Percentiles rank a stretch among this genome's conserved stretches.
Evolutionary conservation across 2,329 filamentous ascomycete genomes (phyloP).

Genomic region (Teratosphaeria zuluensis): DNA sequence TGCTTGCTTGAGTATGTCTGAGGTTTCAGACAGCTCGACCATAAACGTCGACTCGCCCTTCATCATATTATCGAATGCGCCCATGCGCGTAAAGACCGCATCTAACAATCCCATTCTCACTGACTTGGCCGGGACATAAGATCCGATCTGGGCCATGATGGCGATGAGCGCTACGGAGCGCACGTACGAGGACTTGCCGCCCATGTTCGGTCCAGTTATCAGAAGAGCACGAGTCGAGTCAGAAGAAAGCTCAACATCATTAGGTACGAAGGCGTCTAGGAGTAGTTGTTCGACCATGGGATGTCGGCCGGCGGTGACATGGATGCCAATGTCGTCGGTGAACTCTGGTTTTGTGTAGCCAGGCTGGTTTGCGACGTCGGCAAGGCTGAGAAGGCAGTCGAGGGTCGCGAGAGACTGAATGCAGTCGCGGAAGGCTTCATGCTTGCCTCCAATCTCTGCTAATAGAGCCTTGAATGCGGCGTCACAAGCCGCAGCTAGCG

Average conservation of each 20-base stretch:
- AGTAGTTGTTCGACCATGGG: slow-evolving; percentile 93
- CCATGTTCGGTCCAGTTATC: slow-evolving; percentile 97
- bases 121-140: slow-evolving; percentile 74
- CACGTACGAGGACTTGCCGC: slow-evolving; percentile 95
- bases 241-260: slow-evolving; percentile 64
- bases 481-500: slow-evolving; percentile 84
- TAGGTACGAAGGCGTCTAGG: slow-evolving; percentile 80
- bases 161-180: slow-evolving; percentile 82
- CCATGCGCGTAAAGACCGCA: slow-evolving; percentile 90
- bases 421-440: slow-evolving; percentile 81
- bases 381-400: slow-evolving; percentile 81
- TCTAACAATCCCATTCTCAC: slow-evolving; percentile 74
- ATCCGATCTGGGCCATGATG: slow-evolving; percentile 91
- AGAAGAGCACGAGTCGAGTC: slow-evolving; percentile 63
- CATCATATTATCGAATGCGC: slow-evolving; percentile 91
- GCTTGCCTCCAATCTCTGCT: slow-evolving; percentile 65
- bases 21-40: slow-evolving; percentile 91
- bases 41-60: slow-evolving; percentile 94
- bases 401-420: slow-evolving; percentile 77
- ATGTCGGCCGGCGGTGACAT: slow-evolving; percentile 68
- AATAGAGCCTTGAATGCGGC: slow-evolving; percentile 66
- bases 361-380: slow-evolving; percentile 72
- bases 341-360: slow-evolving; percentile 76
- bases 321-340: slow-evolving; percentile 56
- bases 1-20: slow-evolving; percentile 80